Evolutionary conservation across 139 green algal species (phyloP), one percentile per base, ranked within the genome.

Genomic region (Deuterostichococcus epilithicus): DNA sequence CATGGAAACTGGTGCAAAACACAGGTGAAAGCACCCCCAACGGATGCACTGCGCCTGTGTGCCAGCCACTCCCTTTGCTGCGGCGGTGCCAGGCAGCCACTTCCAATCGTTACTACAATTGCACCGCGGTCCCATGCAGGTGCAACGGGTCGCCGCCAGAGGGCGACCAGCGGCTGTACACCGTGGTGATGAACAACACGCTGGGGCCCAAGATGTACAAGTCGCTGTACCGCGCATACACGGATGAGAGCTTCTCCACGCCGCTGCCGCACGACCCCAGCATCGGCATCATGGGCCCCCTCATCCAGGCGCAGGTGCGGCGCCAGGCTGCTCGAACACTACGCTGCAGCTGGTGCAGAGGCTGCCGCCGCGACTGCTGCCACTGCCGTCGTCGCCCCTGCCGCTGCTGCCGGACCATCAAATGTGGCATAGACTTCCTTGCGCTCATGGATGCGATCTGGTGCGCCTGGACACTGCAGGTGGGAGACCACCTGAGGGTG

Each of bases 161-260:
- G 28, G 38, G 26, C 26, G 70, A 75, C 39, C 38, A 37, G 28
- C 70, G 66, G 70, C 37, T 75, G 34, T 75, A 75, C 39, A 45
- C 70, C 25, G 36, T 65, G 32, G 23, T 26, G 4, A 26, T 28
- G 0, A 45, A 45, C 30, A 15, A 45, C 28, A 45, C 37, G 35
- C 70, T 89, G 8, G 86, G 78, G 37, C 37, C 38, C 39, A 74
- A 73, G 32, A 79, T 74, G 52, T 59, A 33, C 32, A 90, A 90
- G 82, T 81, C 78, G 5, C 59, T 81, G 35, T 90, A 88, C 69
- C 39, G 76, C 30, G 68, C 76, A 44, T 90, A 89, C 79, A 86
- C 77, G 26, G 84, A 90, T 39, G 78, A 35, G 1, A 80, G n/a
- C 67, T 86, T 86, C 75, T 70, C 25, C 59, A 37, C 39, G 67